Evolutionary conservation across 2,329 filamentous ascomycete genomes (phyloP).

Genomic region (Diaporthe citri): DNA sequence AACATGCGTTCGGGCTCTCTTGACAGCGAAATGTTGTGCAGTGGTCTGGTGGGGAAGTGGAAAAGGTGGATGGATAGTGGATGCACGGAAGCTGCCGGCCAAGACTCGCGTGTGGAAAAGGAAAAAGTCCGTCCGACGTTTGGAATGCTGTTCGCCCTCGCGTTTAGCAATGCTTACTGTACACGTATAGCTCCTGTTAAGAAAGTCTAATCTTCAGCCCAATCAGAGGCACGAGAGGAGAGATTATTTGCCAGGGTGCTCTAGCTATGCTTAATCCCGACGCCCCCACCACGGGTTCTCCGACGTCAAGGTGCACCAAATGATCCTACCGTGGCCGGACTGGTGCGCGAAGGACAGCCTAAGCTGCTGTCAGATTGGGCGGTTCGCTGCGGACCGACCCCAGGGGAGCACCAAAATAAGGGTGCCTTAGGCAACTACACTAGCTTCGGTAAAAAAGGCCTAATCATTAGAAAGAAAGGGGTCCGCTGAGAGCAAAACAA

Average conservation of each 20-base stretch:
- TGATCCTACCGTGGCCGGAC: too few relatives aligned
- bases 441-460: too few relatives aligned
- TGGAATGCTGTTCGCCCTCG: not conserved
- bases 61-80: not conserved
- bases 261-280: not conserved
- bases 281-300: too few relatives aligned
- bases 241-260: not conserved
- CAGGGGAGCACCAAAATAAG: too few relatives aligned
- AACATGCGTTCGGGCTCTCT: not conserved
- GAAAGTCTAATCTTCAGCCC: not conserved
- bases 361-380: too few relatives aligned
- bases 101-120: not conserved
- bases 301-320: not conserved
- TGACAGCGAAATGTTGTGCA: not conserved
- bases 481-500: too few relatives aligned
- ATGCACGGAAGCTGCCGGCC: not conserved
- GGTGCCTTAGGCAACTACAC: too few relatives aligned
- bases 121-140: not conserved
- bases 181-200: not conserved
- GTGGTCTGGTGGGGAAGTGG: not conserved
- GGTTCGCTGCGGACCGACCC: too few relatives aligned
- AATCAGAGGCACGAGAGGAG: not conserved
- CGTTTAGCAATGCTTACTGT: not conserved
- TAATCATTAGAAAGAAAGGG: too few relatives aligned
- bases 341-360: not conserved